Percentiles rank a stretch among this genome's conserved stretches.
These are phyloP conservation scores for Sphaerosporella brunnea DNA, from an alignment of 495 filamentous ascomycete species.

Conservation along the genomic window DNA sequence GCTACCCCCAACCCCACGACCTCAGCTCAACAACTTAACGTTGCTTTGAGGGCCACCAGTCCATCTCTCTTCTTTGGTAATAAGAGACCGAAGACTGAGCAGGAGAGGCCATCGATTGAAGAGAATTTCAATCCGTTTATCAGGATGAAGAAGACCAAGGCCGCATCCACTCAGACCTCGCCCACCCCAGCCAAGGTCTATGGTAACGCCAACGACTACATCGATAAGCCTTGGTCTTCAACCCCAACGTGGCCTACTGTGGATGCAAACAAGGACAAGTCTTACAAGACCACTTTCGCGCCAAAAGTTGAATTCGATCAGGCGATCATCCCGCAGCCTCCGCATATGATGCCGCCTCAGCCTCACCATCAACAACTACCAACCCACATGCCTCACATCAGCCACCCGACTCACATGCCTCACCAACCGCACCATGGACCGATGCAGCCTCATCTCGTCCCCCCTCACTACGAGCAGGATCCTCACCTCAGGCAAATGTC, in stretches of 20 bases:
- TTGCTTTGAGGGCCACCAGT: constrained; percentile 37
- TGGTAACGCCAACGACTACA: constrained; percentile 41
- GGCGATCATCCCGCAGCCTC: constrained; percentile 37
- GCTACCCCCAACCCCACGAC: constrained; percentile 35
- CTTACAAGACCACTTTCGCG: constrained; percentile 48
- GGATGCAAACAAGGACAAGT: constrained; percentile 39
- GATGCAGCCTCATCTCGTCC: constrained; percentile 34
- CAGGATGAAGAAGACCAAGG: constrained; percentile 41
- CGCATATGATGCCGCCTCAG: constrained; percentile 34
- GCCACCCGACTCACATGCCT: constrained; percentile 34
- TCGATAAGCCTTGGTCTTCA: constrained; percentile 45
- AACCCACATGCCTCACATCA: constrained; percentile 31
- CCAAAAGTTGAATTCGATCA: constrained; percentile 26
- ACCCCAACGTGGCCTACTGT: constrained; percentile 45
- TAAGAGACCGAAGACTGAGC: constrained; percentile 35
- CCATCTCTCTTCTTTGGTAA: constrained; percentile 42
- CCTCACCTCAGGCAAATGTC: constrained; percentile 52
- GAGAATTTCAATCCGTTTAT: constrained; percentile 51
- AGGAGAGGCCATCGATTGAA: constrained; percentile 38
- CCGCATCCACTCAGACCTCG: constrained; percentile 4
- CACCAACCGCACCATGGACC: constrained; percentile 28
- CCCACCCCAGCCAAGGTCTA: constrained; percentile 8
- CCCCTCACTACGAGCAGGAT: constrained; percentile 41
- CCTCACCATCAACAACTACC: constrained; percentile 46
- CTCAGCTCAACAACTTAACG: constrained; percentile 31